Base-by-base conservation (phyloP, 164 flowering plant species). In the Taxillus chinensis region DNA sequence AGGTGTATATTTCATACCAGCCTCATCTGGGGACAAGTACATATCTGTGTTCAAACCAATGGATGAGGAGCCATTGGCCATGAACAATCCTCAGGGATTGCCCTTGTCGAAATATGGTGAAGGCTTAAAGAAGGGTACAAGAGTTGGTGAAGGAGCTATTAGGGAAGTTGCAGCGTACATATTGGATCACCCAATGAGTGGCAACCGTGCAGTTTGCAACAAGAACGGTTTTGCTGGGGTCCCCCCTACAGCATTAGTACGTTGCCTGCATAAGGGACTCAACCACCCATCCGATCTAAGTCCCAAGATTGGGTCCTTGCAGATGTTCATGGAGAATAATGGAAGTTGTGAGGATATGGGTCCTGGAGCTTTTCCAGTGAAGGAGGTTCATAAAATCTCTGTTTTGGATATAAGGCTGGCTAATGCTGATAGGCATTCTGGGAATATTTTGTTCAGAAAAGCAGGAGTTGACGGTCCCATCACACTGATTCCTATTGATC, bases 301-400 rank as follows among this genome's bases (percentile, higher is more conserved):
- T 8, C 57, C 55, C 45, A 83, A 83, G 77, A 65, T 78, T 51
- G 87, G 85, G 38, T 83, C 87, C 43, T 65, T 83, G 80, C 87
- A 83, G 69, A 77, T 60, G 76, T 83, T 83, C 61, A 59, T 80
- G 77, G 78, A 77, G 55, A 83, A 79, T 40, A 37, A 62, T 50
- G 87, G 87, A 43, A 81, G 87, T 56, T 83, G 87, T 55, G 87
- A 83, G 77, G 87, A 83, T 68, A 70, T 79, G 66, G 87, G 87
- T 16, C 82, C 87, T 45, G 68, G 74, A 27, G 71, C 74, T 45
- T 83, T 81, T 59, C 85, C 82, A 0, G 71, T 76, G 52, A 56
- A 75, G 57, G 85, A 83, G 68, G 85, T 83, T 5, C 87, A 83
- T 62, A 83, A 83, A 64, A 83, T 83, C 42, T 72, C 81, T 58